These are phyloP conservation scores for Teratosphaeria zuluensis DNA, from an alignment of 2,329 filamentous ascomycete genomes.

Conservation along the genomic window DNA sequence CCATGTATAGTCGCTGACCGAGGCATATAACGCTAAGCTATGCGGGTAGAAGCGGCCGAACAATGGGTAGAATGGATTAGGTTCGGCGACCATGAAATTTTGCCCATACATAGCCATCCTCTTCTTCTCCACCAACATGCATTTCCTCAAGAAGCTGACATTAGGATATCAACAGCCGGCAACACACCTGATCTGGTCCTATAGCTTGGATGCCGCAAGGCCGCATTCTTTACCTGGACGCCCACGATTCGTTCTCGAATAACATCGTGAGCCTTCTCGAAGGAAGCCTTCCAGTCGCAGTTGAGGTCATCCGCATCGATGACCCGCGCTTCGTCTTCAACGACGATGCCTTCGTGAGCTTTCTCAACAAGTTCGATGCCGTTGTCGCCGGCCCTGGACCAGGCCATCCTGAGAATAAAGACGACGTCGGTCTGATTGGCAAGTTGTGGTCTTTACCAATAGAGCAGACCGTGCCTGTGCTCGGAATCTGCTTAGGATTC, in stretches of 20 bases:
- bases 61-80: neutral
- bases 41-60: neutral
- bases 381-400: constrained; percentile 87
- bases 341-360: constrained; percentile 30
- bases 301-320: constrained; percentile 57
- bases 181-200: neutral
- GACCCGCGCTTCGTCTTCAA: constrained; percentile 29
- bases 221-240: constrained; percentile 73
- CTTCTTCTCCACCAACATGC: neutral
- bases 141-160: neutral
- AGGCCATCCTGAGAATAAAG: constrained; percentile 60
- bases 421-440: constrained; percentile 76
- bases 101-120: neutral
- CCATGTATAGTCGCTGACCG: neutral
- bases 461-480: constrained; percentile 57
- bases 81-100: neutral
- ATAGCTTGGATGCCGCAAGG: constrained; percentile 4
- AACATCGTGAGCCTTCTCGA: constrained; percentile 81
- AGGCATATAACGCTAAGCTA: neutral
- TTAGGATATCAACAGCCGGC: neutral
- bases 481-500: constrained; percentile 85
- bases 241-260: constrained; percentile 93
- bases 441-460: constrained; percentile 61
- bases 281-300: constrained; percentile 53
- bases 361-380: constrained; percentile 60